A percentile compares a stretch with the other conserved stretches of the same genome.
Evolutionary conservation across 1,139 yeast species (phyloP).

Genomic region (Hyphopichia khmerensis): DNA sequence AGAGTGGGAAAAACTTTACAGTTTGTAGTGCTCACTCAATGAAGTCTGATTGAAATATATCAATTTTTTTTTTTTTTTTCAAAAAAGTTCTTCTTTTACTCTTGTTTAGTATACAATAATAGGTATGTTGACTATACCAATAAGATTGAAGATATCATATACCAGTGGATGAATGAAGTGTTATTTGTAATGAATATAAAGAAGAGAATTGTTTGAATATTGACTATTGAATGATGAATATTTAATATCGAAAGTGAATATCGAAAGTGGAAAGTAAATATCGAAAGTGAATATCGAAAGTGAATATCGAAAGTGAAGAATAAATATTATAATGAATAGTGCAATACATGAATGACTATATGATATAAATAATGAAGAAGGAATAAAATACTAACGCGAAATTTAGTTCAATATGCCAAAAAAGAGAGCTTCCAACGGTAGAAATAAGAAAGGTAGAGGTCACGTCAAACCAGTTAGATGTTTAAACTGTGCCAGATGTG

Average conservation of each 20-base stretch:
- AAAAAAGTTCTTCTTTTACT: slow-evolving; percentile 7
- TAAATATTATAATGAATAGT: background rate
- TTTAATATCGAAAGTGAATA: too few species aligned
- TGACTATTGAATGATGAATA: too few species aligned
- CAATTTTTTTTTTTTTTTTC: slow-evolving; percentile 5
- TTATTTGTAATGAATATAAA: too few species aligned
- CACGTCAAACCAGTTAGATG: slow-evolving; percentile 99
- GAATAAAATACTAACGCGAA: slow-evolving; percentile 27
- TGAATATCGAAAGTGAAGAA: background rate
- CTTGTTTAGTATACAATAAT: slow-evolving; percentile 13
- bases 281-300: background rate
- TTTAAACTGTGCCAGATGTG: slow-evolving; percentile 99
- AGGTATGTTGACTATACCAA: slow-evolving; percentile 13
- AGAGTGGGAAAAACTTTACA: too few species aligned
- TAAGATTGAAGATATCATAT: background rate
- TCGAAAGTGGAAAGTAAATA: background rate
- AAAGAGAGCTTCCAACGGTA: slow-evolving; percentile 99
- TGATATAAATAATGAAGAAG: background rate
- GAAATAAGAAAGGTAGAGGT: slow-evolving; percentile 99
- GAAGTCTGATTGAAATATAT: slow-evolving; percentile 9
- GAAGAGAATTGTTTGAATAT: too few species aligned
- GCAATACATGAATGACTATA: background rate
- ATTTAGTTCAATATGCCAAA: slow-evolving; percentile 79
- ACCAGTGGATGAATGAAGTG: background rate
- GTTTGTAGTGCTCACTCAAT: background rate